These are phyloP conservation scores for Botrytis fabae DNA, from an alignment of 2,329 filamentous ascomycete species.

Conservation along the genomic window DNA sequence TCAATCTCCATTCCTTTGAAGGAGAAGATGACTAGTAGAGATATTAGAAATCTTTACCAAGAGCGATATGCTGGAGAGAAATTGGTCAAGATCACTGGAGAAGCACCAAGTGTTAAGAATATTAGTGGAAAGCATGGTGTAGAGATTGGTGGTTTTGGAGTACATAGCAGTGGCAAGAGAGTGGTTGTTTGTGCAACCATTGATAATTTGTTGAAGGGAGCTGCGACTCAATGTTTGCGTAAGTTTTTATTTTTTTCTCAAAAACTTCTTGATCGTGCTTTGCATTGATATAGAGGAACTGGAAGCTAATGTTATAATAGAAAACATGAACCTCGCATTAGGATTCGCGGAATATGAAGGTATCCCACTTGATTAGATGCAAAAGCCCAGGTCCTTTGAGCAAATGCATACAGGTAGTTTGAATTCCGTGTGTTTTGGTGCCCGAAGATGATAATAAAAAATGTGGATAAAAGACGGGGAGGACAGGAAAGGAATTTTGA, in stretches of 20 bases:
- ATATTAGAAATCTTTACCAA: slow-evolving; percentile 93
- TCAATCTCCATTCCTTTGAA: slow-evolving; percentile 88
- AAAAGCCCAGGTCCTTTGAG: slow-evolving; percentile 3
- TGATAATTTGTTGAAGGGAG: slow-evolving; percentile 91
- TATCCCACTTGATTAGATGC: slow-evolving; percentile 57
- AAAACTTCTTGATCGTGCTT: slow-evolving; percentile 19
- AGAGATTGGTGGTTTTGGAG: slow-evolving; percentile 94
- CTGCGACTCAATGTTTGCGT: slow-evolving; percentile 89
- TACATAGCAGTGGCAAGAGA: slow-evolving; percentile 83
- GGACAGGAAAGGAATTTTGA: neutral
- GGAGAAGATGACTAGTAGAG: slow-evolving; percentile 82
- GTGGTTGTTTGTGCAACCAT: slow-evolving; percentile 94
- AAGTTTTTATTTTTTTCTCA: slow-evolving; percentile 47
- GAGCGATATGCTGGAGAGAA: slow-evolving; percentile 95
- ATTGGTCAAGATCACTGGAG: slow-evolving; percentile 87
- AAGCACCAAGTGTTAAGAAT: slow-evolving; percentile 80
- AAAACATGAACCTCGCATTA: slow-evolving; percentile 93
- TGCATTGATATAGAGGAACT: neutral
- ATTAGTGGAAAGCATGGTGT: slow-evolving; percentile 85
- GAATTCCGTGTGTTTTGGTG: slow-evolving; percentile 18
- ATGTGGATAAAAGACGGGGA: neutral
- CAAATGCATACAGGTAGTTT: slow-evolving; percentile 22
- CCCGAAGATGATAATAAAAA: neutral
- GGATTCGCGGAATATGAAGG: slow-evolving; percentile 88
- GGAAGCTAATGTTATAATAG: slow-evolving; percentile 42